Conservation (phyloP, 768 basidiomycete species). For the Suillus ampliporus region DNA sequence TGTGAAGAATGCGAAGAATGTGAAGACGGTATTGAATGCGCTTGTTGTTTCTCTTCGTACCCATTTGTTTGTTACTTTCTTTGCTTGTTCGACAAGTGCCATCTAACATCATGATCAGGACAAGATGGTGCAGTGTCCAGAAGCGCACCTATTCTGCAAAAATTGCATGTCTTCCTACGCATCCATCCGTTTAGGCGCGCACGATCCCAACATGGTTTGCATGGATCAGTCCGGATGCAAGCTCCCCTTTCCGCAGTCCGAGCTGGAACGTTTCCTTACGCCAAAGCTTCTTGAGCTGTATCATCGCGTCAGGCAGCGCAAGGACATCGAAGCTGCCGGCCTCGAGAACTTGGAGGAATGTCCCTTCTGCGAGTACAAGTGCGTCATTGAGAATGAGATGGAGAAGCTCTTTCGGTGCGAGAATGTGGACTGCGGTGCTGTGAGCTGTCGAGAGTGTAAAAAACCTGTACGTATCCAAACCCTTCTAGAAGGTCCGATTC, state of each 20-base stretch:
- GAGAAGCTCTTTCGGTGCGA: slow-evolving; percentile 66
- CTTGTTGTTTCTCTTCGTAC: slow-evolving; percentile 82
- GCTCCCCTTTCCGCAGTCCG: slow-evolving; percentile 67
- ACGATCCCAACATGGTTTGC: slow-evolving; percentile 69
- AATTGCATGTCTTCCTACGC: slow-evolving; percentile 74
- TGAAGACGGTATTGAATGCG: slow-evolving; percentile 79
- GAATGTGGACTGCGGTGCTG: slow-evolving; percentile 69
- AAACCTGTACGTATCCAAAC: slow-evolving; percentile 54
- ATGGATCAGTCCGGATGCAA: slow-evolving; percentile 83
- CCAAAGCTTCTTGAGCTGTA: slow-evolving; percentile 72
- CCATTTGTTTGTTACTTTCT: slow-evolving; percentile 56
- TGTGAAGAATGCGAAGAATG: slow-evolving; percentile 49
- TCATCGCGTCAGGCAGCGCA: slow-evolving; percentile 74
- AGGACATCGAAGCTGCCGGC: slow-evolving; percentile 79
- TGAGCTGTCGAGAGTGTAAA: slow-evolving; percentile 84
- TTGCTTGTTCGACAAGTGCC: not conserved
- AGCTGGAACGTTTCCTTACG: slow-evolving; percentile 71
- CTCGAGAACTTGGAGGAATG: slow-evolving; percentile 87
- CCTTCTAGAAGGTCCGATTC: not conserved
- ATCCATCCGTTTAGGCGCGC: slow-evolving; percentile 66
- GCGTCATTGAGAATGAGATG: slow-evolving; percentile 70
- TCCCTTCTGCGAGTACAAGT: slow-evolving; percentile 89
- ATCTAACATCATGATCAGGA: slow-evolving; percentile 48
- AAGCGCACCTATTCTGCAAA: slow-evolving; percentile 86
- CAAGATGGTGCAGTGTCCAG: slow-evolving; percentile 88